These are phyloP conservation scores for Ganoderma lucidum DNA, from an alignment of 1,284 basidiomycete genomes.

Conservation along the genomic window DNA sequence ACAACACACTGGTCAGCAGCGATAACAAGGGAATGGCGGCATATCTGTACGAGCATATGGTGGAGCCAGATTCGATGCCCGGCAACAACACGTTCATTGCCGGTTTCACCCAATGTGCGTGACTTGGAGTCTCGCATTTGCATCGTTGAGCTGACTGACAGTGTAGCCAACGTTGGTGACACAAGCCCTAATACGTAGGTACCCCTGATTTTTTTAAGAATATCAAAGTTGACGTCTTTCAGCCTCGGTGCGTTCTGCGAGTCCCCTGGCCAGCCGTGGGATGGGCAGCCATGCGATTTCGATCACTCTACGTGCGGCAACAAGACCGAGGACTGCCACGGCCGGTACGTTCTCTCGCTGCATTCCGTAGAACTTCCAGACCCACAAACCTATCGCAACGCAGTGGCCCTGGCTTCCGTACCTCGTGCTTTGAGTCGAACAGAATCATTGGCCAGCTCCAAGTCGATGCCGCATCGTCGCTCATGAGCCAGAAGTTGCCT, in stretches of 20 bases:
- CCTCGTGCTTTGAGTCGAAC: conserved; percentile 78
- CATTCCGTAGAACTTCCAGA: not conserved
- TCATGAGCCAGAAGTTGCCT: conserved; percentile 59
- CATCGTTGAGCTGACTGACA: not conserved
- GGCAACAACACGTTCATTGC: conserved; percentile 77
- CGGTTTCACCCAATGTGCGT: conserved; percentile 76
- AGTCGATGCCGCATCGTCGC: conserved; percentile 66
- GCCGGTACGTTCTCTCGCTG: conserved; percentile 54
- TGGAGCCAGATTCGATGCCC: conserved; percentile 70
- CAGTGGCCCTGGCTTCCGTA: conserved; percentile 76
- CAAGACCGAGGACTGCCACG: conserved; percentile 70
- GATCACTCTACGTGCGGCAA: conserved; percentile 81
- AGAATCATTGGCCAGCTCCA: conserved; percentile 72
- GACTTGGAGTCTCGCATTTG: not conserved
- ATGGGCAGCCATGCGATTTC: conserved; percentile 71
- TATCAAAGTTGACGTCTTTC: not conserved
- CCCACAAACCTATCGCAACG: not conserved
- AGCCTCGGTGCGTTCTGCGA: conserved; percentile 74
- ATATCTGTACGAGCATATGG: conserved; percentile 75
- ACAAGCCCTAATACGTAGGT: conserved; percentile 80
- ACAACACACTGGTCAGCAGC: conserved; percentile 78
- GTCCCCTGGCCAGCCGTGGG: conserved; percentile 71
- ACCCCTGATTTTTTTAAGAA: not conserved
- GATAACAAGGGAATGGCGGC: conserved; percentile 90
- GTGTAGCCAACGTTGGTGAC: conserved; percentile 77